Conservation (phyloP, 306 rosid species). For the Medicago lupulina region DNA sequence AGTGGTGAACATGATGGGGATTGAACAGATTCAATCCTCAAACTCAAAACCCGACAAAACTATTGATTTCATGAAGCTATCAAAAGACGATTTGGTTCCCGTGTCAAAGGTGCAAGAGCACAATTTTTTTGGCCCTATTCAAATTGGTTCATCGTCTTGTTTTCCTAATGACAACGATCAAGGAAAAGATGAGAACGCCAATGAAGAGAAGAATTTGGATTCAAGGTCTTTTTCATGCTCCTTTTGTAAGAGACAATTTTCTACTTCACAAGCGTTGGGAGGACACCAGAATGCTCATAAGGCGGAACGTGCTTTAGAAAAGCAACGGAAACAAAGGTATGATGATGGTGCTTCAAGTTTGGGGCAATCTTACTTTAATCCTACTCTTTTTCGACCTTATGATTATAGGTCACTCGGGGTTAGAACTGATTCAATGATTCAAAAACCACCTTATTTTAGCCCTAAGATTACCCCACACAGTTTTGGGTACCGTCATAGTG, state of each 20-base stretch:
- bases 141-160: conserved; percentile 22
- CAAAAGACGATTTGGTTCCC: conserved; percentile 22
- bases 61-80: conserved; percentile 50
- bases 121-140: conserved; percentile 40
- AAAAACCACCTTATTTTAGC: conserved; percentile 53
- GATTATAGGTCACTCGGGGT: conserved; percentile 48
- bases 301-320: conserved; percentile 70
- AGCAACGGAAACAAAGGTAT: conserved; percentile 62
- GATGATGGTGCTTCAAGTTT: conserved; percentile 20
- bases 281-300: conserved; percentile 91
- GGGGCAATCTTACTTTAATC: conserved; percentile 32
- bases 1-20: not conserved
- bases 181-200: not conserved
- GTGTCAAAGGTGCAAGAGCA: conserved; percentile 39
- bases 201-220: conserved; percentile 2
- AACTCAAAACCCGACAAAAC: conserved; percentile 24
- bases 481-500: conserved; percentile 28
- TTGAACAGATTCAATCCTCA: conserved; percentile 17
- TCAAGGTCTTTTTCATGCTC: conserved; percentile 62
- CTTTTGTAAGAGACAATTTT: conserved; percentile 73
- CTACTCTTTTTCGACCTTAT: conserved; percentile 35
- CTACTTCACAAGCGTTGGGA: conserved; percentile 84
- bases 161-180: not conserved
- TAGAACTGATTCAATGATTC: conserved; percentile 64
- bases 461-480: not conserved